phyloP scores from a whole-genome alignment of 2,329 filamentous ascomycete species.

The Aspergillus awamori region DNA sequence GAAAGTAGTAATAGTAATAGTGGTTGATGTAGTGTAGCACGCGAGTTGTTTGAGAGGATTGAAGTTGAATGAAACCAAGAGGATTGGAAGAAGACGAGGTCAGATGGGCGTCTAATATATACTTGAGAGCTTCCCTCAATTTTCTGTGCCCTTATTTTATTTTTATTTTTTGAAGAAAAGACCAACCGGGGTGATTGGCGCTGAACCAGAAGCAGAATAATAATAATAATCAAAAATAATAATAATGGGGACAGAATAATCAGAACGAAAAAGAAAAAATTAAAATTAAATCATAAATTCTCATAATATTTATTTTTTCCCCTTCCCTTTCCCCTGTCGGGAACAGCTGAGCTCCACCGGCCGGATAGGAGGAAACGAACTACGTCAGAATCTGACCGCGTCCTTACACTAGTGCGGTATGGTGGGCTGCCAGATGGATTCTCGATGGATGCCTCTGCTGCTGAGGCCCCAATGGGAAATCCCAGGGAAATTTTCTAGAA shows the following conservation, averaged over 20 bases:
- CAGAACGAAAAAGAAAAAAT: constrained; percentile 7
- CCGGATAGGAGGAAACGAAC: constrained; percentile 22
- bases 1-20: background rate
- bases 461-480: constrained; percentile 26
- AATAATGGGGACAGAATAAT: constrained; percentile 2
- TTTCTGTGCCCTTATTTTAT: constrained; percentile 13
- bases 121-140: constrained; percentile 10
- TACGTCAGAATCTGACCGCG: constrained; percentile 23
- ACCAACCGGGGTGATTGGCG: constrained; percentile 14
- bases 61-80: constrained; percentile 5
- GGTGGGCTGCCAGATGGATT: constrained; percentile 20
- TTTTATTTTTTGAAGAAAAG: constrained; percentile 14
- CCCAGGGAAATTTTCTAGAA: constrained; percentile 32
- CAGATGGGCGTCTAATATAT: constrained; percentile 26
- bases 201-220: constrained; percentile 14
- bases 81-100: constrained; percentile 17
- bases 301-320: background rate
- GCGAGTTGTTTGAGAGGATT: background rate
- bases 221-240: constrained; percentile 5
- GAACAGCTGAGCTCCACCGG: constrained; percentile 25
- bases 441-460: background rate
- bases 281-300: constrained; percentile 15
- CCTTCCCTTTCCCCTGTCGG: constrained; percentile 16
- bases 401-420: constrained; percentile 19
- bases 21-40: constrained; percentile 6